Base-by-base conservation (phyloP, 2,329 filamentous ascomycete genomes). In the Fusarium annulatum region DNA sequence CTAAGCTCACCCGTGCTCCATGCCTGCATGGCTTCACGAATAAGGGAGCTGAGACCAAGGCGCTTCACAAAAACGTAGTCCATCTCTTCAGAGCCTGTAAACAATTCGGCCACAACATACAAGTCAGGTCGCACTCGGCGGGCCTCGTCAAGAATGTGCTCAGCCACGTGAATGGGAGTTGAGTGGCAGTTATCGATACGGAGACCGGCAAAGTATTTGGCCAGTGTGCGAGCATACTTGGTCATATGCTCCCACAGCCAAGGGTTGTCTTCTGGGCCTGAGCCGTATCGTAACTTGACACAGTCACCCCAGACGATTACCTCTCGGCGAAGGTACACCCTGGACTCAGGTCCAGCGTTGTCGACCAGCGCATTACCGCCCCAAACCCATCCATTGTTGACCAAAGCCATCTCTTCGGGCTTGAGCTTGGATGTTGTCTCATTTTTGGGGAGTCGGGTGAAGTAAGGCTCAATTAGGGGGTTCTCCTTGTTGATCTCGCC, bases 351-450 rank as follows among this genome's bases (percentile, higher is more conserved):
- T 0, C 97, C 97, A 36, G 96, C 96, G 79, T 98, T 96, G 84
- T 99, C 96, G 48, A 94, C 88, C 82, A 98, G 89, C 3, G 96
- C 96, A 83, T 98, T 97, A 10, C 96, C 96, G 66, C 94, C 96
- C 96, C 96, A 99, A 14, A 99, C 95, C 96, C 96, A 99, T 48
- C 96, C 96, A 79, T 99, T 99, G 83, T 98, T 98, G 45, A 92
- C 95, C 58, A 99, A 85, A 5, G 94, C 94, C 51, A 97, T 87
- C 48, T 95, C 92, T 64, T 92, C 92, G 3, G 91, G 87, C 64
- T 91, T 91, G 78, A 97, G 92, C 78, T 94, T 91, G 69, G 90
- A 88, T 1, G 96, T 97, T 16, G 88, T 90, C 16, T 93, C 90
- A 77, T 97, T 97, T 36, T 88, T 81, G 3, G 95, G 94, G 45